phyloP scores from a whole-genome alignment of 352 stramenopile species.

The Globisporangium spiculum region DNA sequence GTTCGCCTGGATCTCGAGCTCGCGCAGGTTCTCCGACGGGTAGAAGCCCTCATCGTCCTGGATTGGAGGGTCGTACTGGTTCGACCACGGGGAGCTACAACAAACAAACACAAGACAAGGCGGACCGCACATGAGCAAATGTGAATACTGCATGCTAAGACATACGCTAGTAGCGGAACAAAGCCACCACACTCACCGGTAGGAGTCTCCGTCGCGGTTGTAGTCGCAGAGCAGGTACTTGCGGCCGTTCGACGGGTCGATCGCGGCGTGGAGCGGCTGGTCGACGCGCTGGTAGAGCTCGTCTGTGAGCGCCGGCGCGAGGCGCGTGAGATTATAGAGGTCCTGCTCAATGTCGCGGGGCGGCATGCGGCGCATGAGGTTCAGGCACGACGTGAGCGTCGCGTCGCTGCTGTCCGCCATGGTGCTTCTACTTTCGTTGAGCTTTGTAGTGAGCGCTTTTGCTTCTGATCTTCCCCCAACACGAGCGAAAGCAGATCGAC shows the following conservation, averaged over 20 bases:
- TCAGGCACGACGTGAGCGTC: conserved; percentile 77
- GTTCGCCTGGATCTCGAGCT: conserved; percentile 93
- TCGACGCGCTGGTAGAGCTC: conserved; percentile 93
- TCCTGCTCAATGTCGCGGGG: conserved; percentile 83
- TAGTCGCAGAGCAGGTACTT: conserved; percentile 94
- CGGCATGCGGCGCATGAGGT: conserved; percentile 89
- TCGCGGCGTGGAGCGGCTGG: conserved; percentile 87
- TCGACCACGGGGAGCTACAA: conserved; percentile 88
- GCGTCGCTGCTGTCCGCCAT: conserved; percentile 32
- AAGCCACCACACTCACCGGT: conserved; percentile 35
- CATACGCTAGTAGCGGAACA: neutral
- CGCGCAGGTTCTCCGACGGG: conserved; percentile 84
- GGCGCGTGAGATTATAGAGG: conserved; percentile 80
- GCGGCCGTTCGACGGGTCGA: conserved; percentile 82
- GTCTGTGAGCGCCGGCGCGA: conserved; percentile 81
- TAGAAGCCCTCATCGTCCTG: conserved; percentile 87
- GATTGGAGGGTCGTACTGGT: conserved; percentile 83
- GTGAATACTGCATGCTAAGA: neutral
- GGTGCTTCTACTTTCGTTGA: neutral
- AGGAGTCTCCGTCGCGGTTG: conserved; percentile 93
- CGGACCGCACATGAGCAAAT: neutral
- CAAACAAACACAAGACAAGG: neutral
- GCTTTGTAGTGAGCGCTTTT: neutral
- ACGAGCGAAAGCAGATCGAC: neutral
- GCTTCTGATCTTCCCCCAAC: neutral